phyloP scores from a whole-genome alignment of 106 monocot species.

The Platanthera guangdongensis region DNA sequence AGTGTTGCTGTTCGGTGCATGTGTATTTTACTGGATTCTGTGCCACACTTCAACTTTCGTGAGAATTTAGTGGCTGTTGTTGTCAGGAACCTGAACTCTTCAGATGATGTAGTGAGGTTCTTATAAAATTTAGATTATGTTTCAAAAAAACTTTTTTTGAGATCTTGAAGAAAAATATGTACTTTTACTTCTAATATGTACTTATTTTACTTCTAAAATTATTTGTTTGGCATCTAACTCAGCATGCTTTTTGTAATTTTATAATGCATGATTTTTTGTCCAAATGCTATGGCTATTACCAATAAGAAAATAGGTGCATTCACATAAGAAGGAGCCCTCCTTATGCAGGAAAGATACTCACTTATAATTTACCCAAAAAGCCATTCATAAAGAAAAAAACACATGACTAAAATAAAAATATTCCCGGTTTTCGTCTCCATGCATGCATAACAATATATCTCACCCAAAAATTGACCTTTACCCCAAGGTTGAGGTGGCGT shows the following conservation, averaged over 20 bases:
- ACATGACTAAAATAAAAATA: too few species aligned
- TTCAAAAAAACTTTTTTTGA: not conserved
- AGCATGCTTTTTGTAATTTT: not conserved
- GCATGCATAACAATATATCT: too few species aligned
- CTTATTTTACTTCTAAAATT: not conserved
- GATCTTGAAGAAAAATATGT: not conserved
- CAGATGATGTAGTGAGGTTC: constrained; percentile 79
- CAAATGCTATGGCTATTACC: not conserved
- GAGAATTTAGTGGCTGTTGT: constrained; percentile 50
- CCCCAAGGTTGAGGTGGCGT: too few species aligned
- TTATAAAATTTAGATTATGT: not conserved
- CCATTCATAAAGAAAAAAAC: too few species aligned
- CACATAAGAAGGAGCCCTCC: too few species aligned
- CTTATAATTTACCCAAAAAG: too few species aligned
- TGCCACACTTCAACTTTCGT: constrained; percentile 83
- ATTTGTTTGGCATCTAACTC: not conserved
- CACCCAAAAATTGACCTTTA: too few species aligned
- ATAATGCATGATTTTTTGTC: not conserved
- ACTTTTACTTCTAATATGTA: not conserved
- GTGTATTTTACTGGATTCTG: constrained; percentile 68
- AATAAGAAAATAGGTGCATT: too few species aligned
- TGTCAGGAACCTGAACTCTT: constrained; percentile 69
- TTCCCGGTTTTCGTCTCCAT: too few species aligned
- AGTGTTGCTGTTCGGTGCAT: constrained; percentile 72
- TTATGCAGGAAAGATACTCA: too few species aligned